Base-by-base conservation (phyloP, 192 early-diverging fungal genomes). In the Coemansia sp. region DNA sequence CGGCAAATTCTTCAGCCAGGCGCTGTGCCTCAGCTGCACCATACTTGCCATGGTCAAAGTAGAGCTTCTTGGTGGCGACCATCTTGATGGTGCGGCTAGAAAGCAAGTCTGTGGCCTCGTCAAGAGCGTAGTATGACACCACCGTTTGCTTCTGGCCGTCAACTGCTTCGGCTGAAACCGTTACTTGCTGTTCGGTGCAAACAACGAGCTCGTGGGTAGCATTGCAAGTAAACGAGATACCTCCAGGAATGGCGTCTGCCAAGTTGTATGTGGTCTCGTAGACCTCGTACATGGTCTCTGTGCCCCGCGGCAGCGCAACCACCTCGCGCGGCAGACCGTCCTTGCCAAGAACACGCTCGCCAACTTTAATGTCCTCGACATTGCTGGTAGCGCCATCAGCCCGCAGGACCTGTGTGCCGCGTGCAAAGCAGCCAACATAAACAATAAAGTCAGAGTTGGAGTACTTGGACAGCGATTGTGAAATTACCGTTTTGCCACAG, bases 381-480 rank as follows among this genome's bases (percentile, higher is more conserved):
- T 14, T 53, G 15, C n/a, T 46, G 14, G 16, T 18, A 11, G 49
- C 18, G 11, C 78, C 71, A 47, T 73, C 70, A 26, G 70, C 83
- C 84, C 86, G 82, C 54, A 89, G 56, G 11, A 87, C 87, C 67
- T 86, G 80, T 18, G 86, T 80, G 18, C 77, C 77, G 41, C 40
- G 49, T 52, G 70, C 70, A 53, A 80, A 80, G 61, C 81, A 90
- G 28, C 97, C 97, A 49, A 99, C 96, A 60, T 99, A 99, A 55
- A 99, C 90, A 76, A 99, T 98, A 48, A 99, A 85, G 72, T 99
- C 96, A 39, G 96, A 98, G 86, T 99, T 99, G 58, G 97, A 99
- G 83, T 96, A 99, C 72, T 99, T 99, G 43, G 97, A 97, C 55
- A 99, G 78, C 3, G 97, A 90, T 80, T 99, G 97, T 10, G 96